A percentile compares a stretch with the other conserved stretches of the same genome.
phyloP scores from a whole-genome alignment of 2,329 filamentous ascomycete genomes.

The Colletotrichum sansevieriae region DNA sequence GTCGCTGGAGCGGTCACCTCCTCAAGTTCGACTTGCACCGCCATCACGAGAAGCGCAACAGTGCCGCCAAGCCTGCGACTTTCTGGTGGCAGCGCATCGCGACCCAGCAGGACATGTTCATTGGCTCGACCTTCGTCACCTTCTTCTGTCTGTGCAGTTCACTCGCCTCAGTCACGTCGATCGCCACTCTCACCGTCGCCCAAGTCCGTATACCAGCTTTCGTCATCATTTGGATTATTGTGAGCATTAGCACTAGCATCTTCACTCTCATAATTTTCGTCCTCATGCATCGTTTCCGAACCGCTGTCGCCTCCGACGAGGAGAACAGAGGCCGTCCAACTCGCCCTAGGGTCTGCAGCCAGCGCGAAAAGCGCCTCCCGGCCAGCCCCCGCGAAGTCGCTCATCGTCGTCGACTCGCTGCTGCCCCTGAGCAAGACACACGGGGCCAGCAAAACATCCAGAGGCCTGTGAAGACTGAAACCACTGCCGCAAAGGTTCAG shows the following conservation, averaged over 20 bases:
- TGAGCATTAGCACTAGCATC: slow-evolving; percentile 8
- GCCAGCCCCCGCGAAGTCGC: slow-evolving; percentile 27
- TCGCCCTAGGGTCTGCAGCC: not conserved
- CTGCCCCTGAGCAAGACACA: not conserved
- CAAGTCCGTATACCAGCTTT: not conserved
- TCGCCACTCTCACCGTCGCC: slow-evolving; percentile 6
- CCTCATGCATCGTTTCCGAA: slow-evolving; percentile 29
- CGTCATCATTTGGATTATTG: slow-evolving; percentile 26
- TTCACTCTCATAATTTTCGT: slow-evolving; percentile 11
- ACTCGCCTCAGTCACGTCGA: slow-evolving; percentile 7
- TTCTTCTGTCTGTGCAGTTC: slow-evolving; percentile 21
- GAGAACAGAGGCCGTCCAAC: slow-evolving; percentile 13
- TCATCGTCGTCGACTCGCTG: slow-evolving; percentile 20
- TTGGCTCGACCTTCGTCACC: not conserved
- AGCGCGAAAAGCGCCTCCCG: slow-evolving; percentile 12
- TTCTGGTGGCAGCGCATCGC: slow-evolving; percentile 32
- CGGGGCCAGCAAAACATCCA: not conserved
- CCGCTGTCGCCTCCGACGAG: slow-evolving; percentile 15
- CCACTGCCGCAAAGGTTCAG: not conserved
- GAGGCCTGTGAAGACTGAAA: not conserved
- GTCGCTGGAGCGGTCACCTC: slow-evolving; percentile 4
- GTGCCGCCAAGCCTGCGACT: slow-evolving; percentile 4
- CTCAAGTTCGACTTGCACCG: not conserved
- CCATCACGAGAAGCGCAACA: not conserved
- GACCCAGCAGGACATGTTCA: slow-evolving; percentile 17